Evolutionary conservation across 139 green algal genomes (phyloP), one percentile per base, ranked within the genome.

Genomic region (Trebouxia sp.): DNA sequence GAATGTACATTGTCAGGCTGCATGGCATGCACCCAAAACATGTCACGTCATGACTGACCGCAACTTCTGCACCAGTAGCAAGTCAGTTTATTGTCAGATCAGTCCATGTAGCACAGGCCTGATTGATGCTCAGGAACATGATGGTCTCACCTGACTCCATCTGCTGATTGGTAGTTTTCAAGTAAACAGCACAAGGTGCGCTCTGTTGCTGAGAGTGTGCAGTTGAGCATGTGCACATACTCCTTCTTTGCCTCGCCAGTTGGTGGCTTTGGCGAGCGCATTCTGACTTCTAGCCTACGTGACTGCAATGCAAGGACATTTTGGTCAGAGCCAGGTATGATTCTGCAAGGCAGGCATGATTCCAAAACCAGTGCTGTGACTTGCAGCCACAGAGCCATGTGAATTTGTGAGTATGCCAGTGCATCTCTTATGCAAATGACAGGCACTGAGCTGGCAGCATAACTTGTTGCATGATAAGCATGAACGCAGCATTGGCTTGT

Each of bases 181-280:
- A 99, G 88, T 66, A 99, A 76, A 89, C 97, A 99, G 90, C 97
- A 99, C 56, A 99, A 83, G 3, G 97, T 98, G 76, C 97, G 91
- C 89, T 98, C 93, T 14, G 97, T 99, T 30, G 97, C 97, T 9
- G 92, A 94, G 37, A 99, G 87, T 42, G 97, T 99, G 76, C 78
- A 90, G 89, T 99, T 99, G 53, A 99, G 90, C 92, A 99, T 95
- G 93, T 99, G 97, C 78, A 98, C 95, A 77, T 94, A 98, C 30
- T 92, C 85, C 83, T 97, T 96, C 80, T 94, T 90, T 65, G 80
- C 76, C 70, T 95, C 93, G 7, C 79, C 88, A 17, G 79, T 91
- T 24, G 87, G 82, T 30, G 43, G 79, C 88, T 94, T 93, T 35
- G 82, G 81, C 2, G 78, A 87, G 35, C 94, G 88, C 66, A 95